Evolutionary conservation across 2,329 filamentous ascomycete species (phyloP), one percentile per base, ranked within the genome.

Genomic region (Hypoxylon sp.): DNA sequence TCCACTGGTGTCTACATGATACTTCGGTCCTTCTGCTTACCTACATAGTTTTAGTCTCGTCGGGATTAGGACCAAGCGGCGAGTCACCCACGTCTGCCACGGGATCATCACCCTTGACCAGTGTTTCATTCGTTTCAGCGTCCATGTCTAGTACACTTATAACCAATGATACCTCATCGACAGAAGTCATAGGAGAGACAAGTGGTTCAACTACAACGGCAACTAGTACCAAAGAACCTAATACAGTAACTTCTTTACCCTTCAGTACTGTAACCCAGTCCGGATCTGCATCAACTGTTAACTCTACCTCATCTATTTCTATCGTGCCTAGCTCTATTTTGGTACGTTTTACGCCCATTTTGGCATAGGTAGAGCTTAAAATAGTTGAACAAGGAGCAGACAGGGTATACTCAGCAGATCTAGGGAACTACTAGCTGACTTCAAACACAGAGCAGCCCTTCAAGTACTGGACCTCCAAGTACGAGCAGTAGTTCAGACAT

Each of bases 41-140:
- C 20, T 20, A 70, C 61, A 2, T 17, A 22, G 31, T 44, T 27
- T 10, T 13, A 69, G 69, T 44, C n/a, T 64, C 53, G 13, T 68
- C 62, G 4, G 62, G 11, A 31, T 56, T 40, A 33, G 13, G 51
- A 30, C 14, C 63, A 5, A 53, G 46, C 17, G 27, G 59, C 35
- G 44, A 61, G 51, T 57, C 62, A 22, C 25, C 44, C 14, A 42
- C 61, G 3, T 51, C 48, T 48, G 3, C 27, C 13, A 51, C 46
- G 8, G 62, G 22, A 4, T 53, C 59, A 22, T 35, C 51, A 31
- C 14, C 61, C 5, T 33, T 20, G 7, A 56, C 60, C 17, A 59
- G 42, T 48, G 20, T 33, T 35, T 51, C 54, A 8, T 35, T 60
- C 17, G 13, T 42, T 10, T 61, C 51, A 7, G 5, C 30, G 6